Evolutionary conservation across 73 alveolate species (phyloP), one percentile per base, ranked within the genome.

Genomic region (Paramecium pentaurelia): DNA sequence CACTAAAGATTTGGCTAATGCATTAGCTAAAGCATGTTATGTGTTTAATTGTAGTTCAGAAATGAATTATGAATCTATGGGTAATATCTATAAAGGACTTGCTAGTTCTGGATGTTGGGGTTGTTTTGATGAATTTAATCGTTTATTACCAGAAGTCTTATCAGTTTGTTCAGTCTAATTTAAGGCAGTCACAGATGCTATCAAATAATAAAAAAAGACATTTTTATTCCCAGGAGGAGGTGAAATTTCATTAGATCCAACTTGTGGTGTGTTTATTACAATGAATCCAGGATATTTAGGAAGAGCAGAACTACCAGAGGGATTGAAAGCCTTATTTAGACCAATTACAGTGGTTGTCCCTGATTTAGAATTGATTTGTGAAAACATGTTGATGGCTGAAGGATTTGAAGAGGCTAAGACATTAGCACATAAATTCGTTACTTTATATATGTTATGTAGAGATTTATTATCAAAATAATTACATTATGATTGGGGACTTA

Each of bases 91-190:
- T 98, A 99, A 98, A 95, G 98, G 99, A 32, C 98, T 99, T 71
- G 99, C 99, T 12, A 98, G 99, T 70, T 98, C 99, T 70, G 99
- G 99, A 77, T 99, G 99, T 36, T 99, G 99, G 99, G 99, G 99
- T 68, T 99, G 99, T 92, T 99, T 99, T 97, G 99, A 99, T 95
- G 99, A 99, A 97, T 99, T 99, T 97, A 99, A 99, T 73, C 98
- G 99, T 93, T 95, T 99, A 71, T 99, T 98, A 42, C 99, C 99
- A 42, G 99, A 99, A 95, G 99, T 99, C 97, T 97, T 99, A 80
- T 99, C 99, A 77, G 99, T 99, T 96, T 98, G 99, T 92, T 97
- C 99, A 38, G 99, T 98, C 94, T 99, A 99, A 96, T 98, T 99
- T 98, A 98, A 99, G 96, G 98, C 99, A 86, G 99, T 99, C 86